Evolutionary conservation across 2,329 filamentous ascomycete species (phyloP), one percentile per base, ranked within the genome.

Genomic region (Aspergillus versicolor): DNA sequence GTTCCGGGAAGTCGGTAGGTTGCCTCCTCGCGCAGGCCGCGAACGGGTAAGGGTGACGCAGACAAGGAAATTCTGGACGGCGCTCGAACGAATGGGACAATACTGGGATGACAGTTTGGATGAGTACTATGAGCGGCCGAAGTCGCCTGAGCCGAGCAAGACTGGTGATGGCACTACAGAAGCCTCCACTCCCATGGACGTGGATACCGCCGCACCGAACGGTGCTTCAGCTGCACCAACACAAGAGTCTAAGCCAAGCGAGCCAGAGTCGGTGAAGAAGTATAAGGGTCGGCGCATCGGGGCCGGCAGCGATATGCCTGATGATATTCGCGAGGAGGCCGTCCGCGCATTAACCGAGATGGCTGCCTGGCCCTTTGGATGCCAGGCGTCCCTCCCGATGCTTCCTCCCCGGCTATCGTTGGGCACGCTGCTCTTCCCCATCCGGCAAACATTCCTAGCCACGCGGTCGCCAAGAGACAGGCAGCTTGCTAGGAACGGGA

Each of bases 21-120:
- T 81, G 48, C 66, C 70, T 3, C 76, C 77, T 12, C 73, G 71
- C 22, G 73, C 77, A 27, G 77, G 77, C 4, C 75, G 75, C 13
- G 70, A 75, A 53, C 77, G 79, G 17, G 74, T 82, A 5, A 77
- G 81, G 15, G 64, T 87, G 44, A 79, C 81, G 0, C 81, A 85
- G 61, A 79, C 83, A 57, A 77, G 84, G 52, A 84, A 82, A 55
- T 87, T 88, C 69, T 88, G 82, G 80, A 77, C 79, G 51, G 80
- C 78, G 2, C 73, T 88, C 52, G 82, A 86, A 61, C 79, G 78
- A 37, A 78, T 87, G 78, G 76, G 82, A 15, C 82, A 84, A 61
- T 87, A 85, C 65, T 88, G 85, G 84, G 85, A 88, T 65, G 77
- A 75, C 40, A 84, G 80, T 57, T 66, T 81, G 47, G 85, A 88